These are phyloP conservation scores for Oxyria digyna DNA, from an alignment of 148 eudicot genomes.

Conservation along the genomic window DNA sequence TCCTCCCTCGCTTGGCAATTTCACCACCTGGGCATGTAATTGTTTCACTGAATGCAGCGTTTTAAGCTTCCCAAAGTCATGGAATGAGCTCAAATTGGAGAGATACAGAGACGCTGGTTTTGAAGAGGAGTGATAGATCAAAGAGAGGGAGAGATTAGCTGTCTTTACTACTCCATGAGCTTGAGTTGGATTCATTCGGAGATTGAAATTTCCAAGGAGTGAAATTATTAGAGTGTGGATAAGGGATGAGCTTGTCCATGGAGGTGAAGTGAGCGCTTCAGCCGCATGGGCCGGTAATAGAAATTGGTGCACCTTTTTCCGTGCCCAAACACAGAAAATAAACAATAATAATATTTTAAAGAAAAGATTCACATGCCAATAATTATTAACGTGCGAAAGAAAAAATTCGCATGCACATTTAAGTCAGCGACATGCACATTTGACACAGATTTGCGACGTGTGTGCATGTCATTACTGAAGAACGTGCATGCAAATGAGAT, in stretches of 20 bases:
- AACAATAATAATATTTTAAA: no score
- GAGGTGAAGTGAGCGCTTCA: background rate
- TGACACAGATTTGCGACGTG: no score
- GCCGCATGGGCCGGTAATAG: background rate
- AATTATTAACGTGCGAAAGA: no score
- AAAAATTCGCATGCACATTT: no score
- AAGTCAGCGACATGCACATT: no score
- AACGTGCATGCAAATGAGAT: no score
- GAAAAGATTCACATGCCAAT: no score
- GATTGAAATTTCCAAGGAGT: background rate
- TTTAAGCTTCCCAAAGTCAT: conserved; percentile 12
- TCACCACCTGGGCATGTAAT: conserved; percentile 45
- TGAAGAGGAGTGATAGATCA: background rate
- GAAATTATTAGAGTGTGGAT: background rate
- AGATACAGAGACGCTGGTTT: background rate
- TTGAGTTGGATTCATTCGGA: background rate
- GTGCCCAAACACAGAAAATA: no score
- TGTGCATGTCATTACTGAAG: no score
- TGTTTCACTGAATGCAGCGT: conserved; percentile 29
- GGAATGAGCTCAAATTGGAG: background rate
- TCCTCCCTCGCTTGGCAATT: conserved; percentile 15
- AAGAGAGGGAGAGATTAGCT: background rate
- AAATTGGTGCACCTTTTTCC: no score
- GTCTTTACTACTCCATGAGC: background rate
- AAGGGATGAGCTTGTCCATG: background rate